Percentiles rank a stretch among this genome's conserved stretches.
phyloP scores from a whole-genome alignment of 164 flowering plant genomes.

The Warburgia ugandensis region DNA sequence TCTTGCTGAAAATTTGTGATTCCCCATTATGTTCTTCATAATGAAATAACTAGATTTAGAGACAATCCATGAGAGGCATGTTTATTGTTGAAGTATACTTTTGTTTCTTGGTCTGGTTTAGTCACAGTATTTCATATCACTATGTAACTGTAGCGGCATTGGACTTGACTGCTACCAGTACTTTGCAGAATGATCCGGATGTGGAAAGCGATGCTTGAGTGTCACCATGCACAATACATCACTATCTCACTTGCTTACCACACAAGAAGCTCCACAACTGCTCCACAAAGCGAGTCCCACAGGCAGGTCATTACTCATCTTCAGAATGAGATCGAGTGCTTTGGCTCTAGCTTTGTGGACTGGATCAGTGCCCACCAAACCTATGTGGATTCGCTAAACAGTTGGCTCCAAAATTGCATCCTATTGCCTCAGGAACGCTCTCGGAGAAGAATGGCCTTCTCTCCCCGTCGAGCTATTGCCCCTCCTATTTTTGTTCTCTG shows the following conservation, averaged over 20 bases:
- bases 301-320: constrained; percentile 46
- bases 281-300: constrained; percentile 35
- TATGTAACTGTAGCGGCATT: background rate
- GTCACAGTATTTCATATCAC: too few relatives aligned
- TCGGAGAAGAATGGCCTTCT: constrained; percentile 44
- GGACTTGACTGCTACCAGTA: background rate
- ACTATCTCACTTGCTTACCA: constrained; percentile 94
- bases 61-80: too few relatives aligned
- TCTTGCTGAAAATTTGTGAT: too few relatives aligned
- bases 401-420: constrained; percentile 85
- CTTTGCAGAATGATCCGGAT: constrained; percentile 63
- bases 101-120: too few relatives aligned
- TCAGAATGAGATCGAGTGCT: constrained; percentile 64
- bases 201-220: constrained; percentile 98
- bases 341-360: constrained; percentile 67
- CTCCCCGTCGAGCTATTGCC: constrained; percentile 70
- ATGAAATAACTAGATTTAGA: too few relatives aligned
- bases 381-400: constrained; percentile 72
- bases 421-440: constrained; percentile 53
- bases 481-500: constrained; percentile 84
- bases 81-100: too few relatives aligned
- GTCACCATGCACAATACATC: constrained; percentile 92
- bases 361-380: constrained; percentile 61
- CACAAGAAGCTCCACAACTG: constrained; percentile 37
- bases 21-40: too few relatives aligned